Conservation (phyloP, 495 filamentous ascomycete species). For the Neurospora sp. region DNA sequence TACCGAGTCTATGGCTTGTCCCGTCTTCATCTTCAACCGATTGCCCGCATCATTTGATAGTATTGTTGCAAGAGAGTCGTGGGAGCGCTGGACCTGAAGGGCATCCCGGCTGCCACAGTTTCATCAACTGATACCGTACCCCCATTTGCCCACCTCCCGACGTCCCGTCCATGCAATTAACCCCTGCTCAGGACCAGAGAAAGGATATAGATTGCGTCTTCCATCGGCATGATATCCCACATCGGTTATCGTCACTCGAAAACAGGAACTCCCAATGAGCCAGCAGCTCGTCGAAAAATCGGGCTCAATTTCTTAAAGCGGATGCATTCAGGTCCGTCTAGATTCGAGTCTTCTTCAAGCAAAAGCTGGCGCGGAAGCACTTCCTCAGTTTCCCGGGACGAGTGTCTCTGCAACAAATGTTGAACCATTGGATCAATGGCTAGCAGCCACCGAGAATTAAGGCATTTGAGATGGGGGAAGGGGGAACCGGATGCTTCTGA, state of each 20-base stretch:
- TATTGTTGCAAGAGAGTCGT: not conserved
- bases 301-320: not conserved
- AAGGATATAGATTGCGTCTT: not conserved
- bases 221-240: not conserved
- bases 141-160: not conserved
- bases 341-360: not conserved
- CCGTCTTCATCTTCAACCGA: not conserved
- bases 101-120: not conserved
- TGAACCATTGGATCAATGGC: not conserved
- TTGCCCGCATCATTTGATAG: not conserved
- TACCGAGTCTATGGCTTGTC: not conserved
- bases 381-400: not conserved
- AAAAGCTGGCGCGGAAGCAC: not conserved
- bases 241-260: not conserved
- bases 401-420: not conserved
- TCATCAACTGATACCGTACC: not conserved
- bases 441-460: not conserved
- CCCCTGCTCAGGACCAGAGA: not conserved
- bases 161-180: not conserved
- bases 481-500: not conserved
- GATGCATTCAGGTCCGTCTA: not conserved
- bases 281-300: not conserved
- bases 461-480: not conserved
- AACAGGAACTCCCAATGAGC: not conserved
- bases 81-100: not conserved